Base-by-base conservation (phyloP, 192 early-diverging fungal genomes). In the Linnemannia schmuckeri region DNA sequence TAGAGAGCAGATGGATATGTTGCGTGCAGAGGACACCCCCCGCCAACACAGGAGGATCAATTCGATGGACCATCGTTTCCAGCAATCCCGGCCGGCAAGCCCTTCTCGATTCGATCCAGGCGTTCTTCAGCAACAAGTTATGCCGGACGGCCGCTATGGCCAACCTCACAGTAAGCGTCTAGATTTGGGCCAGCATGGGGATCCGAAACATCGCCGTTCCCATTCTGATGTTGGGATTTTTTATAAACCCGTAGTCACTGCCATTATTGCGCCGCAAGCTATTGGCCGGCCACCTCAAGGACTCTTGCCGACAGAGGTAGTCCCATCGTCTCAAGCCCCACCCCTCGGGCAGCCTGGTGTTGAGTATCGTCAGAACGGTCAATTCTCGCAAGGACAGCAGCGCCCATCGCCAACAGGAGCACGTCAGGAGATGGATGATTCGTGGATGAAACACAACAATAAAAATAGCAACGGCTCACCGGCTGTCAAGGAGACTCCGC, bases 31-130 rank as follows among this genome's bases (percentile, higher is more conserved):
- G 27, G 76, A 61, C 0, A 35, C 33, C 5, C 20, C 52, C 44
- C 77, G 78, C 55, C 38, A 74, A 4, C 84, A 85, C 55, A 79
- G 79, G 37, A 80, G 84, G 27, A 78, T 86, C 71, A 77, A 74
- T 24, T 86, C 84, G 41, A 86, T 77, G 78, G 84, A 86, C 46
- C n/a, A 69, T 40, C 74, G 68, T 4, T 22, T 63, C 7, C 78
- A 68, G 12, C 38, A 41, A n/a, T 71, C 70, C 5, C 78, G 74
- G 69, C 69, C 78, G 0, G 46, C 73, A 20, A 66, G 55, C 27
- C 41, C 78, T 6, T 24, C 63, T 35, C 40, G 46, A 61, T 37
- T 47, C n/a, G 76, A 66, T 49, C 18, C 52, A 27, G 8, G 42
- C 17, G 40, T 41, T 6, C 15, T 63, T n/a, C 73, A 61, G 8